Conservation (phyloP, 2,329 filamentous ascomycete genomes). For the Scedosporium aurantiacum region DNA sequence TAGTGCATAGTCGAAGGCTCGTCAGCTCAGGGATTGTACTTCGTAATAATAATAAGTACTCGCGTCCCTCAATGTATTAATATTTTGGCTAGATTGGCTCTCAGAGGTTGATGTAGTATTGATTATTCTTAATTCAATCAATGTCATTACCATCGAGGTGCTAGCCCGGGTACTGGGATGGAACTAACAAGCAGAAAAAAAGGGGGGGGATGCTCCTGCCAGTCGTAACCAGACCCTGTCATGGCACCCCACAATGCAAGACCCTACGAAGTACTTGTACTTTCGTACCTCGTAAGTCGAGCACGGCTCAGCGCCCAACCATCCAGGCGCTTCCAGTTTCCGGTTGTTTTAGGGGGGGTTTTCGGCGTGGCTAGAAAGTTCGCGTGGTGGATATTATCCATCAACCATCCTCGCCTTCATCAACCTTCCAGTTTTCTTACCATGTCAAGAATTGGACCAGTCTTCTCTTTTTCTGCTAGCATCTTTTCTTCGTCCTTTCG, state of each 20-base stretch:
- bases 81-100: too few relatives aligned
- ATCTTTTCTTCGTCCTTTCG: background rate
- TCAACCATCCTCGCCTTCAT: background rate
- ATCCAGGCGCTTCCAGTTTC: background rate
- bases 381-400: background rate
- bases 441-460: background rate
- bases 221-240: too few relatives aligned
- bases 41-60: too few relatives aligned
- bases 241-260: too few relatives aligned
- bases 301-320: too few relatives aligned
- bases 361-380: background rate
- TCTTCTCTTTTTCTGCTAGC: background rate
- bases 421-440: too few relatives aligned
- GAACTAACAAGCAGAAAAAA: background rate
- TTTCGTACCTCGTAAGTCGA: too few relatives aligned
- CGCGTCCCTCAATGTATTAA: too few relatives aligned
- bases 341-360: background rate
- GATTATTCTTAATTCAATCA: background rate
- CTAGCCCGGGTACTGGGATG: background rate
- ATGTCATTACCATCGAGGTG: background rate
- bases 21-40: too few relatives aligned
- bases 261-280: too few relatives aligned
- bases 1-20: too few relatives aligned
- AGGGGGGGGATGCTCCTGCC: background rate
- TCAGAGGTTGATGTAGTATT: background rate